Evolutionary conservation across 2,329 filamentous ascomycete genomes (phyloP).

Genomic region (Trichothecium sympodiale): DNA sequence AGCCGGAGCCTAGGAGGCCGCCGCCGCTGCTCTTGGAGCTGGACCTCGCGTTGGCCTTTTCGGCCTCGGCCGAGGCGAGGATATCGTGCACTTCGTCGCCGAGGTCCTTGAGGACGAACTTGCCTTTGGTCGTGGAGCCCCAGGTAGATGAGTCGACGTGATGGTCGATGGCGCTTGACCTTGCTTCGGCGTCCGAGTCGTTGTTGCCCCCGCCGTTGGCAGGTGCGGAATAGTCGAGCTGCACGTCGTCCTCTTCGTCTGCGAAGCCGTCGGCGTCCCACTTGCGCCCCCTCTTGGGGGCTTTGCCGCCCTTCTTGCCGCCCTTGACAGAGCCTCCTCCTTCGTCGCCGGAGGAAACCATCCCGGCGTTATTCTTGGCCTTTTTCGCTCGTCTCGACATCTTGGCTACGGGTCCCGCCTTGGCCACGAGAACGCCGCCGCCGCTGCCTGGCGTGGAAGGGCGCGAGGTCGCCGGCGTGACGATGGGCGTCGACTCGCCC

Average conservation of each 20-base stretch:
- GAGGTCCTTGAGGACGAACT: constrained; percentile 87
- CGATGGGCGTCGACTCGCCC: constrained; percentile 57
- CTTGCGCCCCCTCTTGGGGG: constrained; percentile 81
- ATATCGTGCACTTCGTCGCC: constrained; percentile 91
- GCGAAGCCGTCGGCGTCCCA: constrained; percentile 88
- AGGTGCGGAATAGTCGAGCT: constrained; percentile 80
- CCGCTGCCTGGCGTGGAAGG: constrained; percentile 60
- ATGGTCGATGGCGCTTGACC: constrained; percentile 50
- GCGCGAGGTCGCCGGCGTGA: constrained; percentile 66
- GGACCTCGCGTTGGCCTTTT: constrained; percentile 32
- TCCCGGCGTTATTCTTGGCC: constrained; percentile 53
- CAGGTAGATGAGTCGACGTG: constrained; percentile 68
- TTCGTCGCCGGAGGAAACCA: constrained; percentile 78
- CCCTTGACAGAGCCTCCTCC: constrained; percentile 50
- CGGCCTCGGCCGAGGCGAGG: constrained; percentile 65
- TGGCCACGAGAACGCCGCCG: constrained; percentile 57
- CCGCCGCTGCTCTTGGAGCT: constrained; percentile 27
- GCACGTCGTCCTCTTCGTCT: constrained; percentile 68
- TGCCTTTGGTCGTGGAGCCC: constrained; percentile 79
- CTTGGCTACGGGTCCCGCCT: constrained; percentile 63
- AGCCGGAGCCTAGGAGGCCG: constrained; percentile 66
- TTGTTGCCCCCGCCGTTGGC: constrained; percentile 42
- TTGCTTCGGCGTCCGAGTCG: constrained; percentile 35
- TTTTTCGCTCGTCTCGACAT: constrained; percentile 72
- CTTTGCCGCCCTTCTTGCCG: constrained; percentile 38